Evolutionary conservation across 163 green algal species (phyloP).

Genomic region (Chlamydomonas reinhardtii): DNA sequence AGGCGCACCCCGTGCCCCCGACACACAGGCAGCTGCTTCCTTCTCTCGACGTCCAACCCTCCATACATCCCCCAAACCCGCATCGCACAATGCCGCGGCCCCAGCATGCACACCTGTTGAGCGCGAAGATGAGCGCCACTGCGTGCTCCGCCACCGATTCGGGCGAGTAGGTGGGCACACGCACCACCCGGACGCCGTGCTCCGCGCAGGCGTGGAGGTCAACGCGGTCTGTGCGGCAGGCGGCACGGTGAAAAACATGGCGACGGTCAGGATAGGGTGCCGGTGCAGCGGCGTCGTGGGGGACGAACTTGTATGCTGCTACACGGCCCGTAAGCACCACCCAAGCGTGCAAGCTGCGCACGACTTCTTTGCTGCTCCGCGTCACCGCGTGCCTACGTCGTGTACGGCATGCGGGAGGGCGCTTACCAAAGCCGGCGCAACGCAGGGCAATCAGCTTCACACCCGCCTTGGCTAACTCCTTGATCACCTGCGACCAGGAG

Average conservation of each 20-base stretch:
- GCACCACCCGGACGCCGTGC: slow-evolving; percentile 69
- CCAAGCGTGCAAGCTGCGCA: too few relatives aligned
- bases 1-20: too few relatives aligned
- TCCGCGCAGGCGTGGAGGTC: slow-evolving; percentile 70
- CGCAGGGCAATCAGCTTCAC: slow-evolving; percentile 83
- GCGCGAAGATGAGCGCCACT: slow-evolving; percentile 70
- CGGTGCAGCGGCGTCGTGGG: neutral
- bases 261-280: neutral
- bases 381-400: too few relatives aligned
- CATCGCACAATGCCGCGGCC: too few relatives aligned
- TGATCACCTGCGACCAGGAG: slow-evolving; percentile 52
- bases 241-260: too few relatives aligned
- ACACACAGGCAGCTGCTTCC: neutral
- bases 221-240: slow-evolving; percentile 73
- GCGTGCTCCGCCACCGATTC: slow-evolving; percentile 85
- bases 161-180: slow-evolving; percentile 84
- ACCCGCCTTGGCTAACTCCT: slow-evolving; percentile 68
- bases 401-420: neutral
- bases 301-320: too few relatives aligned
- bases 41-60: neutral
- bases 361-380: too few relatives aligned
- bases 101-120: slow-evolving; percentile 53
- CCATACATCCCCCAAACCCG: too few relatives aligned
- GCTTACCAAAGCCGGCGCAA: slow-evolving; percentile 78
- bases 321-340: too few relatives aligned